Percentiles rank a stretch among this genome's conserved stretches.
These are phyloP conservation scores for Polygonum maritimum DNA, from an alignment of 148 eudicot species.

Conservation along the genomic window DNA sequence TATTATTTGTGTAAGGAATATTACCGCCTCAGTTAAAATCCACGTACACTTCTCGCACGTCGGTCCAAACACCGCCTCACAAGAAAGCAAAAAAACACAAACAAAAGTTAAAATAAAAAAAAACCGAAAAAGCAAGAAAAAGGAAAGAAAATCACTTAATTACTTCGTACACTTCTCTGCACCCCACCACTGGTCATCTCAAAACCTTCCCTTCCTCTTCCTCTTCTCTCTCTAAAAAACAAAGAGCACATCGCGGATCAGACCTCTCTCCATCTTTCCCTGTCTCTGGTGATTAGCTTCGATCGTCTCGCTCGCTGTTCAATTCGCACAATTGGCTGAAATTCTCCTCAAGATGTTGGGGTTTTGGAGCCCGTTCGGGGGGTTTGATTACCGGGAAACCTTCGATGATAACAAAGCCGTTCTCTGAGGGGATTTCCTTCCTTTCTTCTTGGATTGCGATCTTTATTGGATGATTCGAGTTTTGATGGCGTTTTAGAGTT, in stretches of 20 bases:
- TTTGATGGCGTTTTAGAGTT: neutral
- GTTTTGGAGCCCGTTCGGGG: constrained; percentile 2
- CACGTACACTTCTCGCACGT: constrained; percentile 13
- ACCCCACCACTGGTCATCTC: constrained; percentile 4
- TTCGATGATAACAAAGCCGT: neutral
- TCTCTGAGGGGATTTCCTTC: neutral
- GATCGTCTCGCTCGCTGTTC: constrained; percentile 15
- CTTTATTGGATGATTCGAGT: neutral
- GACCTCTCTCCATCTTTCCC: constrained; percentile 15
- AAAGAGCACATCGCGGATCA: constrained; percentile 46
- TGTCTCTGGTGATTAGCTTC: constrained; percentile 18
- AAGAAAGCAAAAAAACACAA: neutral
- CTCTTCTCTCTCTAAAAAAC: neutral
- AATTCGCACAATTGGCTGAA: neutral
- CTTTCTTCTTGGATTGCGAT: neutral
- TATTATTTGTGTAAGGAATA: neutral
- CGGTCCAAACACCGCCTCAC: constrained; percentile 10
- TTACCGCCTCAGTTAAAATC: neutral
- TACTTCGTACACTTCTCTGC: constrained; percentile 5
- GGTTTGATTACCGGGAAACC: constrained; percentile 3
- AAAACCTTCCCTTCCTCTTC: neutral
- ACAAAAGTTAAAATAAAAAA: neutral
- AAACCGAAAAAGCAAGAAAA: constrained; percentile 9
- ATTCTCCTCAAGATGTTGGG: neutral
- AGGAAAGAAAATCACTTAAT: neutral